Base-by-base conservation (phyloP, 2,329 filamentous ascomycete genomes). In the Penicillium italicum region DNA sequence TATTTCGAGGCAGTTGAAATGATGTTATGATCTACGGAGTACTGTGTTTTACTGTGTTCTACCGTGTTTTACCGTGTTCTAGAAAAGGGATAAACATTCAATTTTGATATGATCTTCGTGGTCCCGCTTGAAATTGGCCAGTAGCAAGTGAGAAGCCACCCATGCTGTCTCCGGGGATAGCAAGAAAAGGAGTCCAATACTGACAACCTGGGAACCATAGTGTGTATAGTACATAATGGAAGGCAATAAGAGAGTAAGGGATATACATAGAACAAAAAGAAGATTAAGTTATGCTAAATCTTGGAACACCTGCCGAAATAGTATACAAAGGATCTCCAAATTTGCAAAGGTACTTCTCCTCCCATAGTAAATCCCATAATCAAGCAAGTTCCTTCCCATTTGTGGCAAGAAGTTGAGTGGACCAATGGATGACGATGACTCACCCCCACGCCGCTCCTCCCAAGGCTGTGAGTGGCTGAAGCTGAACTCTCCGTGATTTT, bases 361-460 rank as follows among this genome's bases (percentile, higher is more conserved):
- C 26, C n/a, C 40, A 55, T 55, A 51, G 16, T 51, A 34, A 34
- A 31, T 31, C 4, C 41, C 47, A 55, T 51, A 51, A 20, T 38
- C 20, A 51, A 43, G 18, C 20, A 55, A 40, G 53, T 55, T 30
- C 22, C 52, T 33, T 41, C 43, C 26, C n/a, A 26, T 2, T 41
- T 43, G 47, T 42, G 43, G 36, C 30, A 54, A 26, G n/a, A 31
- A 52, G 20, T 30, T 10, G 26, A 38, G 36, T 38, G 28, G 50
- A 37, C 6, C 18, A n/a, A 26, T 37, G 12, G 34, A 20, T 54
- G 50, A 60, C 59, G 42, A 20, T 55, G 52, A 62, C 57, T 64
- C 63, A 66, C 58, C 63, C 62, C 62, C 62, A 65, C 62, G 63
- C 60, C 55, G 53, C 31, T 20, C 48, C 33, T 58, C 52, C 59